These are phyloP conservation scores for Calocybe cyanea DNA, from an alignment of 768 basidiomycete genomes.

Conservation along the genomic window DNA sequence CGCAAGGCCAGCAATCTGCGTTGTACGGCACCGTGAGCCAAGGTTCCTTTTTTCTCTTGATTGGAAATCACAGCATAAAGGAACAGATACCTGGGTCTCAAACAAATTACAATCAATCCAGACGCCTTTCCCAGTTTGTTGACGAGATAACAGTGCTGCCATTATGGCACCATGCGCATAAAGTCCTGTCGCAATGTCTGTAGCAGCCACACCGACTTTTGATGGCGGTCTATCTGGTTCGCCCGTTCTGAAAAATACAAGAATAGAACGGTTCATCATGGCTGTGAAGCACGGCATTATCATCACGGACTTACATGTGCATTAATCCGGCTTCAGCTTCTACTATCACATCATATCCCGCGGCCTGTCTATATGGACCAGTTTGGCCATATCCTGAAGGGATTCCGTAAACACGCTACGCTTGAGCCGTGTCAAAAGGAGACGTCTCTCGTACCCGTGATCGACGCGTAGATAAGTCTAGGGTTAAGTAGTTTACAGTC, in stretches of 20 bases:
- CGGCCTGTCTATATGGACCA: conserved; percentile 77
- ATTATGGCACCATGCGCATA: conserved; percentile 93
- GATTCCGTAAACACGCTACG: background rate
- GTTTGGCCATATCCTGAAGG: conserved; percentile 58
- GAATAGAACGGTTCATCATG: too few species aligned
- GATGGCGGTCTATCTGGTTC: conserved; percentile 82
- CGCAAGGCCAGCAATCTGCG: conserved; percentile 81
- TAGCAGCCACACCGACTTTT: conserved; percentile 95
- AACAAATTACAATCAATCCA: conserved; percentile 94
- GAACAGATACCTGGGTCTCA: conserved; percentile 69
- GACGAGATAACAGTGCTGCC: conserved; percentile 80
- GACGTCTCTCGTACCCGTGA: conserved; percentile 58
- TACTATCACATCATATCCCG: conserved; percentile 86
- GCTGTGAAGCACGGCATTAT: conserved; percentile 2
- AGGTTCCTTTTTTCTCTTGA: too few species aligned
- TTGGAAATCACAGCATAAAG: background rate
- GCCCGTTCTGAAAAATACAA: conserved; percentile 67
- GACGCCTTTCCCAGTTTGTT: conserved; percentile 81
- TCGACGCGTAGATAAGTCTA: conserved; percentile 79
- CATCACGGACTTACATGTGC: conserved; percentile 66
- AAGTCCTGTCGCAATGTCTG: conserved; percentile 83
- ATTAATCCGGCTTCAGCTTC: conserved; percentile 92
- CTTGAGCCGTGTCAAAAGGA: background rate
- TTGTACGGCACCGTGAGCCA: background rate
- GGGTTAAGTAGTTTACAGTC: conserved; percentile 77